Percentiles rank a stretch among this genome's conserved stretches.
These are phyloP conservation scores for Fagus sylvatica DNA, from an alignment of 306 rosid species.

Conservation along the genomic window DNA sequence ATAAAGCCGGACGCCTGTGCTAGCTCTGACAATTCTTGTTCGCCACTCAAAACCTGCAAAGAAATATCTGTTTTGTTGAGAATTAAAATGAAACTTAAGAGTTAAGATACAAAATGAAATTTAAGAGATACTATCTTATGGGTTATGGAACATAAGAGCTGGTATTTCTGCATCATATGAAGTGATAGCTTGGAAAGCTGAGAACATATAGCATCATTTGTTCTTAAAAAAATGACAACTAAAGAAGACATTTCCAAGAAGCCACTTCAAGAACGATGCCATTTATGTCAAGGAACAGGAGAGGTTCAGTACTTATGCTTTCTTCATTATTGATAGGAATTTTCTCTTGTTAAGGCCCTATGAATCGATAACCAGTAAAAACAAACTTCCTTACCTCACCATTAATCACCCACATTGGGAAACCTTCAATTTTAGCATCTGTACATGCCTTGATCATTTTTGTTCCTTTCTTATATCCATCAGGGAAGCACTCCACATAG, in stretches of 20 bases:
- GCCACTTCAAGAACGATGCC: not conserved
- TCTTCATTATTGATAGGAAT: not conserved
- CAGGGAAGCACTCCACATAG: constrained; percentile 91
- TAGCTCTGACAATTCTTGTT: constrained; percentile 61
- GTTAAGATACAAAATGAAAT: not conserved
- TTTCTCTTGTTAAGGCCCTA: not conserved
- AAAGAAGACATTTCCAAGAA: not conserved
- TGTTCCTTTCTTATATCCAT: constrained; percentile 72
- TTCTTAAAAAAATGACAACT: not conserved
- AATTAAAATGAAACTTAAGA: constrained; percentile 6
- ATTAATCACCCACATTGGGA: constrained; percentile 83
- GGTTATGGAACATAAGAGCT: too few species aligned
- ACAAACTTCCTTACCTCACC: constrained; percentile 62
- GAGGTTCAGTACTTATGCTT: not conserved
- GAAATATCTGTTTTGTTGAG: constrained; percentile 22
- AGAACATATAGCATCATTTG: not conserved
- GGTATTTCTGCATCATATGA: not conserved
- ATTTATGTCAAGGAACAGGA: not conserved
- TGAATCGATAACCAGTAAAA: not conserved
- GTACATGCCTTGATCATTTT: constrained; percentile 64
- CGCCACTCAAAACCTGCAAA: constrained; percentile 72
- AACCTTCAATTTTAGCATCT: constrained; percentile 76
- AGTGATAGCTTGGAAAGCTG: not conserved
- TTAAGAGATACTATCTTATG: too few species aligned
- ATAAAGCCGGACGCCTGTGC: constrained; percentile 58